Percentiles rank a stretch among this genome's conserved stretches.
These are phyloP conservation scores for Colletotrichum cereale DNA, from an alignment of 2,329 filamentous ascomycete species.

Conservation along the genomic window DNA sequence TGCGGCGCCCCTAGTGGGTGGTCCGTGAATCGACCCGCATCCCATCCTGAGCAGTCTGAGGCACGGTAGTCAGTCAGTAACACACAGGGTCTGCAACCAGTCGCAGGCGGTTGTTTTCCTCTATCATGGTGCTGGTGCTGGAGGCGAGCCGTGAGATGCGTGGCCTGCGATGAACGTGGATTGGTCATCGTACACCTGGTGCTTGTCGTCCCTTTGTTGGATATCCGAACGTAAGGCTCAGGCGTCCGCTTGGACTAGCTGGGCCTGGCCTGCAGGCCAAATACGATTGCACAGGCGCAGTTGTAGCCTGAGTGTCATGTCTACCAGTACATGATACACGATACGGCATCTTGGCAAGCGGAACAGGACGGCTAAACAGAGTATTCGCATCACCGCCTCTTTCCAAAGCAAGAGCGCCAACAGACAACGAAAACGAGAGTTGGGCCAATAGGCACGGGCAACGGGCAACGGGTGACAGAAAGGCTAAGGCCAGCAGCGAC, in stretches of 20 bases:
- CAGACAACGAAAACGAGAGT: not conserved
- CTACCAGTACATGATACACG: not conserved
- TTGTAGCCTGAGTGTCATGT: not conserved
- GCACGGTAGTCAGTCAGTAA: not conserved
- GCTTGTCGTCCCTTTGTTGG: conserved; percentile 10
- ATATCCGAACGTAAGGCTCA: conserved; percentile 19
- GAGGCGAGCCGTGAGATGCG: not conserved
- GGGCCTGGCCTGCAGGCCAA: conserved; percentile 26
- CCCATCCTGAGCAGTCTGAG: not conserved
- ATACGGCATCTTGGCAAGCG: not conserved
- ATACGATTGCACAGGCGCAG: conserved; percentile 22
- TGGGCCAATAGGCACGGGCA: not conserved
- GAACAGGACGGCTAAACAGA: not conserved
- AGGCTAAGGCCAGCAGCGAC: conserved; percentile 2
- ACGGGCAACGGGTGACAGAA: conserved; percentile 2
- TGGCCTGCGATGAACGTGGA: conserved; percentile 2
- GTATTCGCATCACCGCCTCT: not conserved
- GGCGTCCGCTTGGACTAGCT: conserved; percentile 33
- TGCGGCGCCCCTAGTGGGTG: conserved; percentile 37
- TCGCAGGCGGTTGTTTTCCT: not conserved
- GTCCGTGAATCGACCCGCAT: conserved; percentile 31
- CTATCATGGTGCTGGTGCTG: conserved; percentile 14
- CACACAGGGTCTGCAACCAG: too few relatives aligned
- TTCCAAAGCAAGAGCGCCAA: not conserved
- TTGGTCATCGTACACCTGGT: conserved; percentile 6